phyloP scores from a whole-genome alignment of 805 yeast genomes.

The Saccharomycopsis synnaedendra region DNA sequence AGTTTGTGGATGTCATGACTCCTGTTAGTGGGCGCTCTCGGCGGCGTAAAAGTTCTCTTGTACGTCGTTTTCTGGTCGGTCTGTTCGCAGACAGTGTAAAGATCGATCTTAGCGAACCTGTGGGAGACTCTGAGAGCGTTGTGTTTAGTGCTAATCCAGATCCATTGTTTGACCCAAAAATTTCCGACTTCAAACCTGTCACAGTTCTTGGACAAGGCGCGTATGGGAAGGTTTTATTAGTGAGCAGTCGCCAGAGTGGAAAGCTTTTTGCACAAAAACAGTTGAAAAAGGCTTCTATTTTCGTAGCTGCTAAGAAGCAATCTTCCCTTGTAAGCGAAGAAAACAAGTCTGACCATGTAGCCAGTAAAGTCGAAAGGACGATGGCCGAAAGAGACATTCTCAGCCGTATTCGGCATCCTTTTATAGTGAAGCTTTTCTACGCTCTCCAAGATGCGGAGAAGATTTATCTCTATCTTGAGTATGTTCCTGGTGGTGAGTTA shows the following conservation, averaged over 20 bases:
- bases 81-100: slow-evolving; percentile 14
- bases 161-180: slow-evolving; percentile 13
- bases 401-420: slow-evolving; percentile 62
- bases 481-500: slow-evolving; percentile 83
- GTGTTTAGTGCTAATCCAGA: not conserved
- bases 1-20: slow-evolving; percentile 8
- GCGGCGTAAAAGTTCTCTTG: slow-evolving; percentile 12
- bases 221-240: slow-evolving; percentile 77
- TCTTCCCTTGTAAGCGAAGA: slow-evolving; percentile 15
- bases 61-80: slow-evolving; percentile 13
- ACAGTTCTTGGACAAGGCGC: slow-evolving; percentile 82
- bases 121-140: not conserved
- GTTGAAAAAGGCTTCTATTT: slow-evolving; percentile 67
- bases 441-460: slow-evolving; percentile 76
- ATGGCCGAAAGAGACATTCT: slow-evolving; percentile 70
- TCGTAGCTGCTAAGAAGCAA: slow-evolving; percentile 27
- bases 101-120: slow-evolving; percentile 9
- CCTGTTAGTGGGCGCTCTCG: not conserved
- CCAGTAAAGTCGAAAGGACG: slow-evolving; percentile 58
- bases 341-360: slow-evolving; percentile 4
- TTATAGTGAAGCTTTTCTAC: slow-evolving; percentile 69
- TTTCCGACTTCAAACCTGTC: slow-evolving; percentile 57
- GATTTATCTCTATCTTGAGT: slow-evolving; percentile 66
- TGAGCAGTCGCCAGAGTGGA: slow-evolving; percentile 50
- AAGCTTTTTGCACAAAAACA: slow-evolving; percentile 80